Base-by-base conservation (phyloP, 129 eudicot genomes). In the Gnaphalium uliginosum region DNA sequence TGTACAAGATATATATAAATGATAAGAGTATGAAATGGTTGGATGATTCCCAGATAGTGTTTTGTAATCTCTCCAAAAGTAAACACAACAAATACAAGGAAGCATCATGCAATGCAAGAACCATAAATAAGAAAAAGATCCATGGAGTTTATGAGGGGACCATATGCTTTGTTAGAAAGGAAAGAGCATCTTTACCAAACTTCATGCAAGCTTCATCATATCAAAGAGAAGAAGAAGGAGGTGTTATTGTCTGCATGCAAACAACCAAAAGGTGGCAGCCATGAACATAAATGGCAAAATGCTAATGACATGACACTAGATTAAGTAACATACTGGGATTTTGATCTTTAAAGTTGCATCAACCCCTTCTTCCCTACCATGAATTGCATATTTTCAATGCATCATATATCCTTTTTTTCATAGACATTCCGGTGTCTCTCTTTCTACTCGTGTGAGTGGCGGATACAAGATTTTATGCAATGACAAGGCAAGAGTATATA, bases 101-200 rank as follows among this genome's bases (percentile, higher is more conserved):
- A 65, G 69, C 83, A 73, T 71, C 73, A 79, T 79, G 73, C 82
- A 79, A 79, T 79, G 73, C 82, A 79, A 72, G 27, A 72, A 35
- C 78, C 48, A 79, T 27, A 79, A 53, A 54, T 54, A 60, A 72
- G 67, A 58, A 72, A 79, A 43, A 79, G 68, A 65, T 79, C 69
- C 74, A 57, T 72, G 78, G 78, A 64, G 57, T 79, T 72, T 72
- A 72, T 79, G 78, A 79, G 83, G 83, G 83, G 78, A 79, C 83
- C 83, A 72, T 79, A 41, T 65, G 48, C 76, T 79, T 79, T 72
- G 78, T 73, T 65, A 64, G 53, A 78, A 78, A 71, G 72, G 72
- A 48, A 70, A 78, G 72, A 79, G 83, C 83, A 79, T 79, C 83
- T 79, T 79, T 78, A 72, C 83, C 78, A 79, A 79, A 65, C 83